Evolutionary conservation across 2,329 filamentous ascomycete species (phyloP).

Genomic region (Fusarium coicis): DNA sequence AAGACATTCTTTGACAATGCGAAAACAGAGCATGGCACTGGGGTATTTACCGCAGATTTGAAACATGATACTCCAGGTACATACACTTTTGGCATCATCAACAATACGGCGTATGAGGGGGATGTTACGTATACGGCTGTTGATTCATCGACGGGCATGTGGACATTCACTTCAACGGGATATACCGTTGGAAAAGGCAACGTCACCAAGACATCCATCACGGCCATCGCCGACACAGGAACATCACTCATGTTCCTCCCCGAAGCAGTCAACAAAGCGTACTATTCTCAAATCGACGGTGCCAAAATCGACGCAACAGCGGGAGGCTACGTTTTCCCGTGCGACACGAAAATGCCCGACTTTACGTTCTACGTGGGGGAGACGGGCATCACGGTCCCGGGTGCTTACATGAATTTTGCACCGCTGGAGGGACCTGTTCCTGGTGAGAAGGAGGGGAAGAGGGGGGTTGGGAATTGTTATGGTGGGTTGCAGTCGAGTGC

Average conservation of each 20-base stretch:
- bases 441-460: not conserved
- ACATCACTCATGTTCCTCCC: slow-evolving; percentile 74
- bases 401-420: slow-evolving; percentile 65
- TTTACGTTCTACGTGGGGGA: slow-evolving; percentile 66
- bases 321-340: slow-evolving; percentile 61
- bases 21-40: slow-evolving; percentile 22
- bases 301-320: slow-evolving; percentile 53
- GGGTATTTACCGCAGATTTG: slow-evolving; percentile 76
- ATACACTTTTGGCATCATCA: slow-evolving; percentile 80
- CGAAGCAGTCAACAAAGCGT: slow-evolving; percentile 59
- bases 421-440: slow-evolving; percentile 44
- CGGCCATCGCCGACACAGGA: slow-evolving; percentile 67
- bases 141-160: slow-evolving; percentile 70
- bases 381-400: slow-evolving; percentile 67
- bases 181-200: slow-evolving; percentile 42
- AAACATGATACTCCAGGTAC: slow-evolving; percentile 64
- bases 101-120: slow-evolving; percentile 70
- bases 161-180: slow-evolving; percentile 62
- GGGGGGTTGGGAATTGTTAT: slow-evolving; percentile 60
- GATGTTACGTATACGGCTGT: slow-evolving; percentile 70
- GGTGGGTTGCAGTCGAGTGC: slow-evolving; percentile 73
- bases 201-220: slow-evolving; percentile 39
- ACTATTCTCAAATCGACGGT: slow-evolving; percentile 59
- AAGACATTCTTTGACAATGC: slow-evolving; percentile 57
- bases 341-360: slow-evolving; percentile 57